Evolutionary conservation across 1,139 yeast genomes (phyloP).

Genomic region (Saccharomyces hybrid): DNA sequence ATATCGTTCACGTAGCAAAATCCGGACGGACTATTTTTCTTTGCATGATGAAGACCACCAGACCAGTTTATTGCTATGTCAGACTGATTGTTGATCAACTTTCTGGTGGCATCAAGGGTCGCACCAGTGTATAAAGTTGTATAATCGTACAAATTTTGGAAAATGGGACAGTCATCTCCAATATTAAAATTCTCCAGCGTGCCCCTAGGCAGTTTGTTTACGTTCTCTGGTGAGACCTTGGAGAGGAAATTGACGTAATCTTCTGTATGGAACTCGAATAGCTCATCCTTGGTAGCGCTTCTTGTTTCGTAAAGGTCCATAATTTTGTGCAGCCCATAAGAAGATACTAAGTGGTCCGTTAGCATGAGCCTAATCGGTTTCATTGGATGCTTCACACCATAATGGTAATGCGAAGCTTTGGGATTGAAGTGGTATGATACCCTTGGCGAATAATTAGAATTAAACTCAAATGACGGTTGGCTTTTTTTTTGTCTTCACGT

Average conservation of each 20-base stretch:
- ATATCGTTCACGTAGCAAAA: conserved; percentile 94
- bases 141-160: conserved; percentile 89
- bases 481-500: conserved; percentile 49
- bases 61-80: conserved; percentile 97
- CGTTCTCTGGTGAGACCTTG: conserved; percentile 73
- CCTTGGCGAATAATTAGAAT: conserved; percentile 39
- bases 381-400: conserved; percentile 94
- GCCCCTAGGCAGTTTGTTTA: conserved; percentile 47
- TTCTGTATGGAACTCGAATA: conserved; percentile 72
- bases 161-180: conserved; percentile 96
- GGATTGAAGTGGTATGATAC: conserved; percentile 90
- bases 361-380: conserved; percentile 93
- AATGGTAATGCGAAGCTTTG: conserved; percentile 72
- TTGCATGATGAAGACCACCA: conserved; percentile 96
- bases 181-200: conserved; percentile 74
- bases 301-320: conserved; percentile 88
- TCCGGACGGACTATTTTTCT: conserved; percentile 88
- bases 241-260: conserved; percentile 80
- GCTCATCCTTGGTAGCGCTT: conserved; percentile 71
- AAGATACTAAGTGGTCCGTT: conserved; percentile 83
- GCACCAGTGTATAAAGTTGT: conserved; percentile 86
- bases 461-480: conserved; percentile 46
- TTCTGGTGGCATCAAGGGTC: conserved; percentile 83
- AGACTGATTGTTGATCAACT: conserved; percentile 73
- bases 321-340: conserved; percentile 76